phyloP scores from a whole-genome alignment of 768 basidiomycete species.

The Hortiboletus campestris region DNA sequence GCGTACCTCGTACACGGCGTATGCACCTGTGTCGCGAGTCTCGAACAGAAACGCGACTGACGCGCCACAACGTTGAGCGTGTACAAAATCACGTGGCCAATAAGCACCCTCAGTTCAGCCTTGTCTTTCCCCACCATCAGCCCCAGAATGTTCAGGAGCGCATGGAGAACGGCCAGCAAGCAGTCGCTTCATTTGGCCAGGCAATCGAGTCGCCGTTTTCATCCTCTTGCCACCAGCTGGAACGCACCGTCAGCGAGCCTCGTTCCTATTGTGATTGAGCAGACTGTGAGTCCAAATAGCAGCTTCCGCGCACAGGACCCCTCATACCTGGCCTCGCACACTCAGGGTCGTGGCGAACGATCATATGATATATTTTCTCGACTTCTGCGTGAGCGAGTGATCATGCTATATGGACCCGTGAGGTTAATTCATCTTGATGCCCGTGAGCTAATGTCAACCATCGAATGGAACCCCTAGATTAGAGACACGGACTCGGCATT shows the following conservation, averaged over 20 bases:
- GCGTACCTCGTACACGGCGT: conserved; percentile 19
- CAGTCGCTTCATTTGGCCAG: conserved; percentile 10
- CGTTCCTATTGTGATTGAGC: conserved; percentile 92
- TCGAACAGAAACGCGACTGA: conserved; percentile 14
- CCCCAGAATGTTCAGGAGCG: conserved; percentile 29
- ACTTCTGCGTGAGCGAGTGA: conserved; percentile 87
- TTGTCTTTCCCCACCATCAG: conserved; percentile 1
- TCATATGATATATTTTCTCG: conserved; percentile 97
- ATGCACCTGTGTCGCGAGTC: conserved; percentile 2
- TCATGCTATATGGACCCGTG: conserved; percentile 93
- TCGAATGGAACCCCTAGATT: conserved; percentile 52
- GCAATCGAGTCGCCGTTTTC: conserved; percentile 43
- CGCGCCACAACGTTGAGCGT: conserved; percentile 11
- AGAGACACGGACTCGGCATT: conserved; percentile 86
- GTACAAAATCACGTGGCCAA: conserved; percentile 27
- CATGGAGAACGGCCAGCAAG: conserved; percentile 23
- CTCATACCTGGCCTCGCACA: conserved; percentile 16
- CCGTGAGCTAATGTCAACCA: conserved; percentile 11
- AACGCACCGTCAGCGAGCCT: conserved; percentile 55
- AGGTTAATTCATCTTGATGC: conserved; percentile 28
- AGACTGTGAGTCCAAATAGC: conserved; percentile 57
- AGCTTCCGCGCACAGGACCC: conserved; percentile 4
- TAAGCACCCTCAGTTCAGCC: background rate
- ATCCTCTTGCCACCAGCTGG: conserved; percentile 50
- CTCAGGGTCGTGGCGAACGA: conserved; percentile 78